These are phyloP conservation scores for Candida oleophila DNA, from an alignment of 805 yeast species.

Conservation along the genomic window DNA sequence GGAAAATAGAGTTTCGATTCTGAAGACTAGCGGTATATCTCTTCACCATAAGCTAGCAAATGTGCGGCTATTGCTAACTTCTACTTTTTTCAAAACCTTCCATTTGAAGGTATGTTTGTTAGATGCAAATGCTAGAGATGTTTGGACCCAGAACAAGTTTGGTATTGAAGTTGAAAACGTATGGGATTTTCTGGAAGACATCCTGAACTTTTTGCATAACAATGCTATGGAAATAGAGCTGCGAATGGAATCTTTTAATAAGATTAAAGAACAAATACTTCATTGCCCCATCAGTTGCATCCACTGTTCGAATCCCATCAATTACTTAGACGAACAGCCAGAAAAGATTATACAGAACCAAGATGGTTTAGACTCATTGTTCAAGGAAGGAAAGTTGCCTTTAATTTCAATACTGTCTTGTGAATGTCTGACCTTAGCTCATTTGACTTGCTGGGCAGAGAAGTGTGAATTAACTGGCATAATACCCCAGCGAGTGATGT, in stretches of 20 bases:
- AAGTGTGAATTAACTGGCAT: background rate
- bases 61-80: conserved; percentile 41
- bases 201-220: background rate
- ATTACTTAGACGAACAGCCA: conserved; percentile 1
- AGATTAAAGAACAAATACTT: background rate
- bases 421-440: conserved; percentile 31
- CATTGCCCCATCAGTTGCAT: background rate
- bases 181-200: conserved; percentile 3
- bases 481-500: conserved; percentile 8
- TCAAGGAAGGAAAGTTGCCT: conserved; percentile 19
- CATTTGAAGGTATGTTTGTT: conserved; percentile 49
- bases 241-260: background rate
- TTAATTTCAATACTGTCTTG: conserved; percentile 19
- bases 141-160: conserved; percentile 37
- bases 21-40: conserved; percentile 37
- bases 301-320: background rate
- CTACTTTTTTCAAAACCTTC: conserved; percentile 45
- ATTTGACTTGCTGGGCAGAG: conserved; percentile 40
- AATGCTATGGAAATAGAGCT: background rate
- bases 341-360: background rate
- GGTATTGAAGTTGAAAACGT: conserved; percentile 16
- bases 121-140: conserved; percentile 21
- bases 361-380: conserved; percentile 4
- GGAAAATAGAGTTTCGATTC: conserved; percentile 36
- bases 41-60: conserved; percentile 49